Conservation (phyloP, 208 protist genomes). For the Trypanosoma platydactyli region DNA sequence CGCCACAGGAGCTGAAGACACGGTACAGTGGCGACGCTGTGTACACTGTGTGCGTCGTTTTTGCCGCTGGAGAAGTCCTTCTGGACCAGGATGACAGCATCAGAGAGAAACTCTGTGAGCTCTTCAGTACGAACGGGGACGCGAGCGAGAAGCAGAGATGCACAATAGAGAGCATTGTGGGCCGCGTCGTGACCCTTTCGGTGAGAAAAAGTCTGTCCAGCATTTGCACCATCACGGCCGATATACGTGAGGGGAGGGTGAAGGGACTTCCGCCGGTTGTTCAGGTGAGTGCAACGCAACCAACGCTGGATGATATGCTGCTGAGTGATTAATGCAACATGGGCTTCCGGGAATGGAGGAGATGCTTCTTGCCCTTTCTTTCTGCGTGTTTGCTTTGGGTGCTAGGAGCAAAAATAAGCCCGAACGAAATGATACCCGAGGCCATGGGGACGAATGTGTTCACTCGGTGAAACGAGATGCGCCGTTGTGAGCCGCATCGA, state of each 20-base stretch:
- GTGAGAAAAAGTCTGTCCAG: constrained; percentile 39
- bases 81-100: not conserved
- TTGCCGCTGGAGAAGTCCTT: constrained; percentile 10
- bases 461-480: too few relatives aligned
- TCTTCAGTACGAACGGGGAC: not conserved
- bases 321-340: constrained; percentile 13
- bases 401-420: too few relatives aligned
- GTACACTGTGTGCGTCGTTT: constrained; percentile 59
- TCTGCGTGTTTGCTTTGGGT: constrained; percentile 8
- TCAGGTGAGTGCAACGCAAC: constrained; percentile 66
- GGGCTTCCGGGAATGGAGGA: not conserved
- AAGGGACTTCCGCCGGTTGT: constrained; percentile 42
- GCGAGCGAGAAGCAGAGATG: constrained; percentile 20
- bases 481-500: too few relatives aligned
- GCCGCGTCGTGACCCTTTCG: constrained; percentile 41
- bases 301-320: constrained; percentile 73
- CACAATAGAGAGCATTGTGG: constrained; percentile 45
- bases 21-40: constrained; percentile 41
- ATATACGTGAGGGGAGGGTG: constrained; percentile 44
- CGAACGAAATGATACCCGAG: too few relatives aligned
- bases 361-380: constrained; percentile 3
- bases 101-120: constrained; percentile 2
- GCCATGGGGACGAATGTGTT: too few relatives aligned
- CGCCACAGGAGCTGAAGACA: constrained; percentile 44
- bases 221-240: constrained; percentile 41